Conservation (phyloP, 306 rosid species). For the Gillenia trifoliata region DNA sequence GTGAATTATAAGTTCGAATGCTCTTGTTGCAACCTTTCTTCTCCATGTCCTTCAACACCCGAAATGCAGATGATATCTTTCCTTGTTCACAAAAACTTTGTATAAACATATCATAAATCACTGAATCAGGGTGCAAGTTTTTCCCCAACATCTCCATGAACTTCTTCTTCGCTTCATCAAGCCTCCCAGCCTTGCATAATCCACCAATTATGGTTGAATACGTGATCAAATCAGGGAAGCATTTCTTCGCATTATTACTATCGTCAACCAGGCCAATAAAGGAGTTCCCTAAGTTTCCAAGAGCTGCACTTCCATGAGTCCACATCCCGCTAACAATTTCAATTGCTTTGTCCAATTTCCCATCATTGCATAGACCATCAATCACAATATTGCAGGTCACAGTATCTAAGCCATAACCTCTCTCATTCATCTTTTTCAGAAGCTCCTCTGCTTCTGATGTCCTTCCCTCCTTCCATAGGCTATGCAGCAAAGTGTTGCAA, state of each 20-base stretch:
- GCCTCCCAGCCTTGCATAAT: constrained; percentile 75
- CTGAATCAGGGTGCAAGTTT: constrained; percentile 68
- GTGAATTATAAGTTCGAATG: constrained; percentile 83
- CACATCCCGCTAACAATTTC: constrained; percentile 81
- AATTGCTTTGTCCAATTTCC: constrained; percentile 77
- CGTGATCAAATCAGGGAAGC: constrained; percentile 68
- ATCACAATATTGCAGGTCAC: constrained; percentile 84
- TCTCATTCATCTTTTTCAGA: constrained; percentile 74
- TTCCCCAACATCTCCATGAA: constrained; percentile 78
- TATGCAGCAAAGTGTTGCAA: constrained; percentile 78
- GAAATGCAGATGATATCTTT: constrained; percentile 81
- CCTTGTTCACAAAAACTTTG: constrained; percentile 70
- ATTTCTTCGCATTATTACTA: constrained; percentile 43
- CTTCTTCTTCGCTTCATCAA: constrained; percentile 85
- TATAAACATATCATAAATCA: constrained; percentile 60
- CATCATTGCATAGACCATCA: constrained; percentile 73
- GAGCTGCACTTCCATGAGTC: constrained; percentile 68
- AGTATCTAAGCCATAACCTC: constrained; percentile 56
- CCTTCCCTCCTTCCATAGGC: constrained; percentile 87
- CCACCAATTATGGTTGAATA: constrained; percentile 71
- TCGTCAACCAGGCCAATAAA: constrained; percentile 53
- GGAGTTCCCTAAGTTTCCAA: constrained; percentile 50
- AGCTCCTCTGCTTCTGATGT: constrained; percentile 73
- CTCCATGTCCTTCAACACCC: constrained; percentile 93
- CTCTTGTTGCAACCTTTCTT: constrained; percentile 87